A percentile compares a stretch with the other conserved stretches of the same genome.
phyloP scores from a whole-genome alignment of 371 early-diverging fungal species.

The Apophysomyces ossiformis region DNA sequence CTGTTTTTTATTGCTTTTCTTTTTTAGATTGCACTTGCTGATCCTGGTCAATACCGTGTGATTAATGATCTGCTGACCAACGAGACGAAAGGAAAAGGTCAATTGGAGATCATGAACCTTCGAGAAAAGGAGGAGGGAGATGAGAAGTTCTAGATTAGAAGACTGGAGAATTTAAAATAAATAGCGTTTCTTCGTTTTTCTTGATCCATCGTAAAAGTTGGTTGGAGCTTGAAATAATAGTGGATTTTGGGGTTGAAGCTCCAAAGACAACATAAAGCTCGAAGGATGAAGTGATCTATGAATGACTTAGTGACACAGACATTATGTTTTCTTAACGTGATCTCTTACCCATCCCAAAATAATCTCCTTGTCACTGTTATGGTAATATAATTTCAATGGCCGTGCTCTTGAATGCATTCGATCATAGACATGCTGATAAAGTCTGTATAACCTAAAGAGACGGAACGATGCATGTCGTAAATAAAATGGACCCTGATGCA shows the following conservation, averaged over 20 bases:
- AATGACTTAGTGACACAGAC: not conserved
- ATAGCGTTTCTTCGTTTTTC: constrained; percentile 70
- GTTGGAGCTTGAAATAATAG: constrained; percentile 65
- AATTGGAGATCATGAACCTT: constrained; percentile 84
- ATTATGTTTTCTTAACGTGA: not conserved
- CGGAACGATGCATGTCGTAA: constrained; percentile 6
- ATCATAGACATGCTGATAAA: constrained; percentile 72
- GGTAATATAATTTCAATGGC: constrained; percentile 65
- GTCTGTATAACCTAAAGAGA: constrained; percentile 52
- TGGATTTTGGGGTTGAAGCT: constrained; percentile 68
- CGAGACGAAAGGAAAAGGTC: constrained; percentile 88
- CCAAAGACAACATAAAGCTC: constrained; percentile 79
- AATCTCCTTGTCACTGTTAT: constrained; percentile 63
- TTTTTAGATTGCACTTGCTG: constrained; percentile 78
- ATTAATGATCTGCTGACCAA: constrained; percentile 80
- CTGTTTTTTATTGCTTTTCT: not conserved
- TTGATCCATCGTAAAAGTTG: constrained; percentile 77
- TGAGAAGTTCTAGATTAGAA: constrained; percentile 68
- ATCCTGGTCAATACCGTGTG: constrained; percentile 91
- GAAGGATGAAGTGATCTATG: constrained; percentile 68
- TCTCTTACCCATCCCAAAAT: constrained; percentile 74
- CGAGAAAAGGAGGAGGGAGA: constrained; percentile 86
- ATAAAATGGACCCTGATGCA: constrained; percentile 8
- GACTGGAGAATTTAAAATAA: constrained; percentile 71
- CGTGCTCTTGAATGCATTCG: constrained; percentile 64